These are phyloP conservation scores for Aspergillus unguis DNA, from an alignment of 2,329 filamentous ascomycete species.

Conservation along the genomic window DNA sequence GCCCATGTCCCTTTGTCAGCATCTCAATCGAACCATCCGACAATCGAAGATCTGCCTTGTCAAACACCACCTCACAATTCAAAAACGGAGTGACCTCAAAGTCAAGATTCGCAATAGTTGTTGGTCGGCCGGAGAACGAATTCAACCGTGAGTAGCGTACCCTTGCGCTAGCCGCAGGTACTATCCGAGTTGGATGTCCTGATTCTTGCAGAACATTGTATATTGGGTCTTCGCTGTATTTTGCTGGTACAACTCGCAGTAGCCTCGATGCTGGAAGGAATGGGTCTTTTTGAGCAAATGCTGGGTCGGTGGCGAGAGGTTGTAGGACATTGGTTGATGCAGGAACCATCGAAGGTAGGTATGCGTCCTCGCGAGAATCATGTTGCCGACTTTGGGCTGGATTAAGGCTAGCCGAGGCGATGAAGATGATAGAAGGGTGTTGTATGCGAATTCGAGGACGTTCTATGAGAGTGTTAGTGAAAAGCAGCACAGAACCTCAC, in stretches of 20 bases:
- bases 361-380: constrained; percentile 45
- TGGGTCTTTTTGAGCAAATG: constrained; percentile 46
- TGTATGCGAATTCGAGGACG: constrained; percentile 52
- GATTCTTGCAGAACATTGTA: constrained; percentile 55
- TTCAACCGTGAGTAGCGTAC: constrained; percentile 53
- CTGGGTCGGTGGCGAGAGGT: constrained; percentile 51
- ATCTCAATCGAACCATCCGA: constrained; percentile 48
- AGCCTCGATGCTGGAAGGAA: constrained; percentile 58
- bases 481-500: no score
- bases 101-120: constrained; percentile 53
- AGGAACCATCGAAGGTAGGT: constrained; percentile 53
- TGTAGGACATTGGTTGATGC: constrained; percentile 58
- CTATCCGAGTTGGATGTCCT: constrained; percentile 52
- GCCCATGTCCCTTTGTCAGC: constrained; percentile 36
- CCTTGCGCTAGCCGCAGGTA: constrained; percentile 55
- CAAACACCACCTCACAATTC: constrained; percentile 49
- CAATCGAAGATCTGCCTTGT: constrained; percentile 47
- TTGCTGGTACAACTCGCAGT: constrained; percentile 53
- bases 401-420: constrained; percentile 46
- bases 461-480: constrained; percentile 25
- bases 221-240: constrained; percentile 47
- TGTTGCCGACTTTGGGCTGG: constrained; percentile 40
- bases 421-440: constrained; percentile 56
- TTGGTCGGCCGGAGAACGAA: constrained; percentile 42
- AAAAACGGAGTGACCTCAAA: constrained; percentile 55